These are phyloP conservation scores for Rhodotorula diobovata DNA, from an alignment of 768 basidiomycete species.

Conservation along the genomic window DNA sequence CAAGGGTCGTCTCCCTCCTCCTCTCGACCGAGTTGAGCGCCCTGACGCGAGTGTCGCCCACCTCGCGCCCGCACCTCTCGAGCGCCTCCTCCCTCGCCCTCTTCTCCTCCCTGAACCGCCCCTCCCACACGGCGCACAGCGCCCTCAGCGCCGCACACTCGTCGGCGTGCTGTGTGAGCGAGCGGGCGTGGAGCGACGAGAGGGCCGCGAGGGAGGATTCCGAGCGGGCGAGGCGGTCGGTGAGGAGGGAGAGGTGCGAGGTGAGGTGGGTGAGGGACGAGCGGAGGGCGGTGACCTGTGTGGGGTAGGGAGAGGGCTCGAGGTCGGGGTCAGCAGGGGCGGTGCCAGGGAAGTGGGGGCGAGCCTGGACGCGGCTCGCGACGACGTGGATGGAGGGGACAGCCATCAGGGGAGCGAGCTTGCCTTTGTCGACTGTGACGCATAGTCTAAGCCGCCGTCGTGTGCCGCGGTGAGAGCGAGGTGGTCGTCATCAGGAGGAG, in stretches of 20 bases:
- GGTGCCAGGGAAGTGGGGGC: too few relatives aligned
- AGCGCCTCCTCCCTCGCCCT: slow-evolving; percentile 12
- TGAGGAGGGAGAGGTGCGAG: slow-evolving; percentile 4
- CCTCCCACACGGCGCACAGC: slow-evolving; percentile 21
- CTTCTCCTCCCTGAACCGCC: slow-evolving; percentile 22
- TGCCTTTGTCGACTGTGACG: too few relatives aligned
- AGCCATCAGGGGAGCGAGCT: too few relatives aligned
- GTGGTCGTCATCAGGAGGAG: too few relatives aligned
- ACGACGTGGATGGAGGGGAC: too few relatives aligned
- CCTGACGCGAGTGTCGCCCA: background rate
- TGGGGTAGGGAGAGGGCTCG: too few relatives aligned
- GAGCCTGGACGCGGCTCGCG: too few relatives aligned
- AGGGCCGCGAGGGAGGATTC: slow-evolving; percentile 1
- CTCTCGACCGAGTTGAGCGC: background rate
- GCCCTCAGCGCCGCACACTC: background rate
- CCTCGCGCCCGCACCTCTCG: background rate
- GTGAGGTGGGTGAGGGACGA: slow-evolving; percentile 19
- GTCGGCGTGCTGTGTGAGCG: background rate
- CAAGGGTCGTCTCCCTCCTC: background rate
- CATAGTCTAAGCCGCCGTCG: too few relatives aligned
- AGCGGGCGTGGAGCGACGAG: background rate
- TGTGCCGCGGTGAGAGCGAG: too few relatives aligned
- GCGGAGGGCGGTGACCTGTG: slow-evolving; percentile 14
- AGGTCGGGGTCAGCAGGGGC: too few relatives aligned
- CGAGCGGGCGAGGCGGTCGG: slow-evolving; percentile 10